phyloP scores from a whole-genome alignment of 495 filamentous ascomycete genomes.

The Hyaloscypha bicolor region DNA sequence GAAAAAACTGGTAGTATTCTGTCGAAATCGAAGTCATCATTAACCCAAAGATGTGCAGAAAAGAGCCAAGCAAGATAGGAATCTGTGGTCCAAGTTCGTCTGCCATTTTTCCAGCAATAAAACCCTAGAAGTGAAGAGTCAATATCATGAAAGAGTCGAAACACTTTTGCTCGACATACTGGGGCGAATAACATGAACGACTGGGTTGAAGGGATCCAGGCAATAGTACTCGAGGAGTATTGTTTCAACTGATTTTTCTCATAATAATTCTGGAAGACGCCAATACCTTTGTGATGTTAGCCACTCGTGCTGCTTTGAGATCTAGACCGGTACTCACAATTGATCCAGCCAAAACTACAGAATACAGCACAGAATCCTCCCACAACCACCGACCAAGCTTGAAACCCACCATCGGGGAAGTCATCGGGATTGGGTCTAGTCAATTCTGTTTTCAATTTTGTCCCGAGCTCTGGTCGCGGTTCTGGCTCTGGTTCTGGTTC shows the following conservation, averaged over 20 bases:
- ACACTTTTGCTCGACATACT: neutral
- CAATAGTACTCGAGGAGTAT: constrained; percentile 49
- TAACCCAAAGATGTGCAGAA: constrained; percentile 65
- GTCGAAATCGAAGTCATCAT: constrained; percentile 67
- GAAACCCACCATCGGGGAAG: constrained; percentile 41
- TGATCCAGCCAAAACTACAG: constrained; percentile 48
- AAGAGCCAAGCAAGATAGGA: constrained; percentile 59
- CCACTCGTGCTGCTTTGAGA: neutral
- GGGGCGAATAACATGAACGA: constrained; percentile 13
- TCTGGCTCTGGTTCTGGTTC: neutral
- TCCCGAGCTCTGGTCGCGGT: neutral
- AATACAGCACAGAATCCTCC: constrained; percentile 45
- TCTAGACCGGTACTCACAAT: constrained; percentile 37
- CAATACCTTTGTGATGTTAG: constrained; percentile 41
- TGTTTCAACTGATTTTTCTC: constrained; percentile 46
- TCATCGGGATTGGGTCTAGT: neutral
- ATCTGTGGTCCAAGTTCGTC: constrained; percentile 71
- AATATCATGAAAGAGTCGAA: neutral
- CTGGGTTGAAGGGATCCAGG: constrained; percentile 55
- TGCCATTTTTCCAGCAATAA: constrained; percentile 65
- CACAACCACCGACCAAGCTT: constrained; percentile 45
- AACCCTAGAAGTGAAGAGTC: constrained; percentile 16
- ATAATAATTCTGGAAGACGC: constrained; percentile 61
- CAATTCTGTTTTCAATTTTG: neutral
- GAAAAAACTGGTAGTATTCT: constrained; percentile 64